Evolutionary conservation across 257 asterid genomes (phyloP).

Genomic region (Rehmannia glutinosa): DNA sequence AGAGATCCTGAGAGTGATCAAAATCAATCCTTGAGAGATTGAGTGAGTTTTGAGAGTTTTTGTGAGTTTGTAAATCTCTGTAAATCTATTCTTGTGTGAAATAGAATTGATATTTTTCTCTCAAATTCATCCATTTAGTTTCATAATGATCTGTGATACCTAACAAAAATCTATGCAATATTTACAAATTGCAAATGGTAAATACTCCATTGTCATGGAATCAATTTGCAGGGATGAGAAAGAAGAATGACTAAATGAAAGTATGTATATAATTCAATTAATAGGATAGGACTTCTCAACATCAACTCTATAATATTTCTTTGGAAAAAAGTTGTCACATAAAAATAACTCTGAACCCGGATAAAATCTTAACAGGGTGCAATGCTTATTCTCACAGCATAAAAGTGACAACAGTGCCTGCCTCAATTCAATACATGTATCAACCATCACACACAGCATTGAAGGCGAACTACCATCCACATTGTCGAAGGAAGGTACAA

Average conservation of each 20-base stretch:
- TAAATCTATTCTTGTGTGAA: no score
- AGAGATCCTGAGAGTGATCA: no score
- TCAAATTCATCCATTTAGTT: no score
- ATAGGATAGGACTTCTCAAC: background rate
- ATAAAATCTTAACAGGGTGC: background rate
- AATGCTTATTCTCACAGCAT: background rate
- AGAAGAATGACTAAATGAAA: background rate
- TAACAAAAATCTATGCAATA: background rate
- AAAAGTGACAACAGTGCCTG: conserved; percentile 3
- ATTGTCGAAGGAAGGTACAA: background rate
- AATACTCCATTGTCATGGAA: background rate
- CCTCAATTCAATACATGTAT: no score
- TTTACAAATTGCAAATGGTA: background rate
- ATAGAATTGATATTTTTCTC: no score
- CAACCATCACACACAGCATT: no score
- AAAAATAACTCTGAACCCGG: background rate
- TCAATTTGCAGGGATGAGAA: background rate
- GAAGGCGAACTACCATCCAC: background rate
- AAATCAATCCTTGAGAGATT: no score
- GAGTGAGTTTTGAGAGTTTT: no score
- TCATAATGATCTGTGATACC: no score
- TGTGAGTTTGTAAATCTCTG: no score
- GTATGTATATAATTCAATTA: background rate
- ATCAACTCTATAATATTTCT: no score
- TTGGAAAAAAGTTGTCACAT: background rate